A percentile compares a stretch with the other conserved stretches of the same genome.
Conservation (phyloP, 495 filamentous ascomycete genomes). For the Gamarada debralockiae region DNA sequence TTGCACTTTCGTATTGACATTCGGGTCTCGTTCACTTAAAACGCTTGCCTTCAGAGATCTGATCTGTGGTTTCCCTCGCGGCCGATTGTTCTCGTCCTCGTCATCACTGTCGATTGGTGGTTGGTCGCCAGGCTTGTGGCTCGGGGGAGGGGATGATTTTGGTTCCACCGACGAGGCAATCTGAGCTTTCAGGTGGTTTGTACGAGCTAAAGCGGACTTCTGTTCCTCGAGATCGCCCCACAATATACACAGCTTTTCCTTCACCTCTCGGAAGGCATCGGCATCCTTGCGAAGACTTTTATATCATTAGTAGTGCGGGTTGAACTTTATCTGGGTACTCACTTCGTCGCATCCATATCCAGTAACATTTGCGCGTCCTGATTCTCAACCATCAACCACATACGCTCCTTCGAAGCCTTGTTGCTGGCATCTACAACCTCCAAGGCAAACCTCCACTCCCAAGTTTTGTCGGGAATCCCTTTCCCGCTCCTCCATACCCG, state of each 20-base stretch:
- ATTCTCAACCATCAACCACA: constrained; percentile 67
- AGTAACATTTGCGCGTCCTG: constrained; percentile 62
- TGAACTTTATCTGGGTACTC: constrained; percentile 24
- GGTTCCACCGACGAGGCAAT: constrained; percentile 24
- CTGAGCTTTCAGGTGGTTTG: background rate
- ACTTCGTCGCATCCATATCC: constrained; percentile 59
- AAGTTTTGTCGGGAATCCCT: constrained; percentile 34
- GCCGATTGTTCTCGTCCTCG: constrained; percentile 1
- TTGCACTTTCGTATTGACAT: constrained; percentile 12
- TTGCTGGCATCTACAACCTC: constrained; percentile 60
- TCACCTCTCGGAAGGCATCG: constrained; percentile 43
- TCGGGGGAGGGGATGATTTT: constrained; percentile 19
- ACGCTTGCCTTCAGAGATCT: background rate
- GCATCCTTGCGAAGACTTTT: constrained; percentile 54
- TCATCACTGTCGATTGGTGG: constrained; percentile 23
- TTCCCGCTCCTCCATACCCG: constrained; percentile 14
- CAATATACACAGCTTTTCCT: constrained; percentile 70
- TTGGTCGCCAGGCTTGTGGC: constrained; percentile 8
- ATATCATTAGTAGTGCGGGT: constrained; percentile 1
- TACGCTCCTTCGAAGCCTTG: constrained; percentile 32
- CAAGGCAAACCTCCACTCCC: constrained; percentile 80
- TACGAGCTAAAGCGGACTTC: constrained; percentile 34
- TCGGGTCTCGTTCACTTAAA: constrained; percentile 25
- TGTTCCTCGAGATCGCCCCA: constrained; percentile 85
- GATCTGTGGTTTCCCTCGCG: background rate